phyloP scores from a whole-genome alignment of 495 filamentous ascomycete genomes.

The Aspergillus ostianus region DNA sequence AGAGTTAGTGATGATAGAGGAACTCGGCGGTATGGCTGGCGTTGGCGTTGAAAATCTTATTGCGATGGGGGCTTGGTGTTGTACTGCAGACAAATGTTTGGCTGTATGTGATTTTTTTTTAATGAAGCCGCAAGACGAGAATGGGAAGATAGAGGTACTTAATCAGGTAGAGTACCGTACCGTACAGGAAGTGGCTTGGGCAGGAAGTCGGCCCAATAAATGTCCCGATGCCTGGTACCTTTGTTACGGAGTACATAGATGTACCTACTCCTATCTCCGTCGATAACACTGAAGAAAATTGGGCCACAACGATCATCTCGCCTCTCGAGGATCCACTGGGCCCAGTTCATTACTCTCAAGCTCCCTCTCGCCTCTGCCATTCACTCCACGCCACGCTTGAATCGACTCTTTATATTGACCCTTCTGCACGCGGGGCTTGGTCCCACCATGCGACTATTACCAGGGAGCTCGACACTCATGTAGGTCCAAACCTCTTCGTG shows the following conservation, averaged over 20 bases:
- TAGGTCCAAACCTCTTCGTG: slow-evolving; percentile 27
- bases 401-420: slow-evolving; percentile 1
- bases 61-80: too few species aligned
- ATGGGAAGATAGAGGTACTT: too few species aligned
- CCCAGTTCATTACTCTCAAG: too few species aligned
- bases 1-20: slow-evolving; percentile 3
- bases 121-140: too few species aligned
- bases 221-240: not conserved
- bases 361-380: not conserved
- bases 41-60: slow-evolving; percentile 10
- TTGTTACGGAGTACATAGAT: too few species aligned
- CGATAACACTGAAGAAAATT: not conserved
- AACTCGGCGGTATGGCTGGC: slow-evolving; percentile 6
- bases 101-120: too few species aligned
- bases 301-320: not conserved
- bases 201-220: slow-evolving; percentile 2
- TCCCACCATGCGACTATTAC: slow-evolving; percentile 41
- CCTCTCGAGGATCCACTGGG: not conserved
- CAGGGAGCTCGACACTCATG: slow-evolving; percentile 26
- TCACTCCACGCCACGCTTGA: not conserved
- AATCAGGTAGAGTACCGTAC: not conserved
- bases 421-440: slow-evolving; percentile 11
- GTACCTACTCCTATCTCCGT: too few species aligned
- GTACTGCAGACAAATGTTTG: too few species aligned
- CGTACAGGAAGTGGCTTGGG: not conserved